These are phyloP conservation scores for Aspergillus tubingensis DNA, from an alignment of 2,329 filamentous ascomycete genomes.

Conservation along the genomic window DNA sequence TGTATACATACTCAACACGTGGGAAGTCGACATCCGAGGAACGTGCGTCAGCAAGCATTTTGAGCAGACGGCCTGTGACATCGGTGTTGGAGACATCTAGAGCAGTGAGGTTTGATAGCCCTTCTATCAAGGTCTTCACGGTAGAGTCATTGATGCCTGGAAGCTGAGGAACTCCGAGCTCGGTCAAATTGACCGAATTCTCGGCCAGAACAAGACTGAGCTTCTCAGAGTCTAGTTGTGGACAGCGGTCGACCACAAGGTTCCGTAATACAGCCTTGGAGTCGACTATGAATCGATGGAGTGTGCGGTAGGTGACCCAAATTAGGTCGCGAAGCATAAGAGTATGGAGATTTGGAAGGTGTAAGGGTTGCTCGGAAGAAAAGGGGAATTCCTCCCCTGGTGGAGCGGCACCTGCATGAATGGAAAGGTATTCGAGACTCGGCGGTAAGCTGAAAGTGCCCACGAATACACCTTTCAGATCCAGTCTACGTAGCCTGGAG, in stretches of 20 bases:
- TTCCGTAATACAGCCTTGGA: constrained; percentile 26
- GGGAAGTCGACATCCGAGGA: constrained; percentile 8
- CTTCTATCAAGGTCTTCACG: constrained; percentile 20
- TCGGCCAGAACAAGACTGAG: constrained; percentile 20
- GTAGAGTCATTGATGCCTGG: constrained; percentile 29
- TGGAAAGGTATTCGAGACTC: constrained; percentile 32
- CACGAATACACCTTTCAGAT: constrained; percentile 31
- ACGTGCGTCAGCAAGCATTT: constrained; percentile 32
- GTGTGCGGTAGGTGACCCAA: constrained; percentile 23
- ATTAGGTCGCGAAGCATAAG: constrained; percentile 31
- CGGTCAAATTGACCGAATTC: constrained; percentile 26
- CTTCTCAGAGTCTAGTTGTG: constrained; percentile 19
- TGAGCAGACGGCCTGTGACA: constrained; percentile 39
- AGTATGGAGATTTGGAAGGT: constrained; percentile 30
- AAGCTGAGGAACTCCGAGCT: constrained; percentile 33
- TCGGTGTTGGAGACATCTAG: constrained; percentile 38
- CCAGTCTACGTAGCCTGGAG: constrained; percentile 29
- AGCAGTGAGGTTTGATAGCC: constrained; percentile 32
- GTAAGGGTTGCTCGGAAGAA: constrained; percentile 8
- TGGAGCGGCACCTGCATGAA: constrained; percentile 26
- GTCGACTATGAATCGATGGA: constrained; percentile 21
- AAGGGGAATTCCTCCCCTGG: constrained; percentile 16
- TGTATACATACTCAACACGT: constrained; percentile 23
- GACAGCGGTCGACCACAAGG: constrained; percentile 32
- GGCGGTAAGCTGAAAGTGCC: constrained; percentile 27